Evolutionary conservation across 495 filamentous ascomycete genomes (phyloP).

Genomic region (Pseudevernia furfuracea): DNA sequence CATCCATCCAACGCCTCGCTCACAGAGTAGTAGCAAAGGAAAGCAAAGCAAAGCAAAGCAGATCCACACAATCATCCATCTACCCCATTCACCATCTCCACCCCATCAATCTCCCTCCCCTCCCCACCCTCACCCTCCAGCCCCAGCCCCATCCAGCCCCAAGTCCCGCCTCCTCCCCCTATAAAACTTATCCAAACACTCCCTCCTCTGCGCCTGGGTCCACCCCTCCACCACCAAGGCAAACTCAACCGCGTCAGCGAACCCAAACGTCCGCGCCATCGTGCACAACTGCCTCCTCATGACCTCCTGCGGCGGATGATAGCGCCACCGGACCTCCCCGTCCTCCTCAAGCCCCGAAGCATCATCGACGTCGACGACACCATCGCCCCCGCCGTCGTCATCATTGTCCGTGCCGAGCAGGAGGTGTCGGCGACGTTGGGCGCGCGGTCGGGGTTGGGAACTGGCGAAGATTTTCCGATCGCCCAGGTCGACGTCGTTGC

Average conservation of each 20-base stretch:
- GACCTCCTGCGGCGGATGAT: constrained; percentile 68
- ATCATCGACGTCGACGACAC: constrained; percentile 18
- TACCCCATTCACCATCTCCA: background rate
- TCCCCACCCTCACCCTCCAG: background rate
- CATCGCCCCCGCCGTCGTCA: constrained; percentile 26
- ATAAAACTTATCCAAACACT: constrained; percentile 80
- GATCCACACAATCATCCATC: background rate
- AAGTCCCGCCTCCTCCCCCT: constrained; percentile 40
- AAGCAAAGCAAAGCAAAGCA: background rate
- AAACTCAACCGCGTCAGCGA: constrained; percentile 71
- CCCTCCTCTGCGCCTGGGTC: constrained; percentile 77
- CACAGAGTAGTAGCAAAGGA: background rate
- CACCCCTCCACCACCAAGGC: constrained; percentile 87
- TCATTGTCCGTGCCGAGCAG: constrained; percentile 31
- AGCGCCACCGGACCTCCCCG: constrained; percentile 50
- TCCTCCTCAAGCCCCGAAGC: constrained; percentile 12
- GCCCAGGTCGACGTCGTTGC: constrained; percentile 40
- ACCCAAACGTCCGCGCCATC: constrained; percentile 77
- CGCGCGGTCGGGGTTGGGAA: constrained; percentile 27
- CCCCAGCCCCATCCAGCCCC: constrained; percentile 7
- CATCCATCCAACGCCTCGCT: background rate
- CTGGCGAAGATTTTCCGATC: constrained; percentile 45
- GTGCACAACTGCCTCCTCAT: constrained; percentile 79
- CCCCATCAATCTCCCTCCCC: background rate
- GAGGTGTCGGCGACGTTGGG: constrained; percentile 1